A percentile compares a stretch with the other conserved stretches of the same genome.
phyloP scores from a whole-genome alignment of 805 yeast species.

The Scheffersomyces lignosus region DNA sequence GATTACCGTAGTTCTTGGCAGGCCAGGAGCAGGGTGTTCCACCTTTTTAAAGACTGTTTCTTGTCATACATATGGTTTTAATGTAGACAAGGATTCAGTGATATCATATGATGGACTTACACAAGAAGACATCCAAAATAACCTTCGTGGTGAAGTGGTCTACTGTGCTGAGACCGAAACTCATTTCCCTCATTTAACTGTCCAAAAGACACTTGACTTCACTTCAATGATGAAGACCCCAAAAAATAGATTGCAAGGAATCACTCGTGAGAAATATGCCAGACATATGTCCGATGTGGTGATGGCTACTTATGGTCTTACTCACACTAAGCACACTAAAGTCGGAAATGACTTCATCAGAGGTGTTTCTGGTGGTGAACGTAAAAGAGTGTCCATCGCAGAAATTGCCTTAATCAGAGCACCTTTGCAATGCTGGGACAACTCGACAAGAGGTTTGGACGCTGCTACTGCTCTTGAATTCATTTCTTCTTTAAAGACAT shows the following conservation, averaged over 20 bases:
- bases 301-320: constrained; percentile 48
- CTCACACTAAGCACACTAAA: constrained; percentile 56
- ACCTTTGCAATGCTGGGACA: constrained; percentile 48
- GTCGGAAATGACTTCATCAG: constrained; percentile 60
- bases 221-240: constrained; percentile 67
- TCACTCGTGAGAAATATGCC: constrained; percentile 39
- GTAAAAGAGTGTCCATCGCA: constrained; percentile 30
- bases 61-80: constrained; percentile 62
- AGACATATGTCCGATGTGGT: constrained; percentile 42
- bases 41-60: constrained; percentile 65
- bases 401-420: constrained; percentile 25
- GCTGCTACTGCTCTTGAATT: constrained; percentile 30
- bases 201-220: constrained; percentile 62
- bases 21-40: constrained; percentile 84
- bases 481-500: constrained; percentile 25
- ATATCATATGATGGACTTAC: constrained; percentile 58
- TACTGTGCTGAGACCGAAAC: constrained; percentile 68
- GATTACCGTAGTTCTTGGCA: constrained; percentile 68
- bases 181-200: constrained; percentile 69
- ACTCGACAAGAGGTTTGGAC: constrained; percentile 30
- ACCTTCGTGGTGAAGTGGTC: constrained; percentile 67
- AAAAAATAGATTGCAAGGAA: constrained; percentile 57
- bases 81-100: constrained; percentile 44
- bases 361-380: constrained; percentile 31
- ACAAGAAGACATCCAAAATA: constrained; percentile 47